Conservation (phyloP, 331 rosid genomes). For the Phaseolus coccineus region DNA sequence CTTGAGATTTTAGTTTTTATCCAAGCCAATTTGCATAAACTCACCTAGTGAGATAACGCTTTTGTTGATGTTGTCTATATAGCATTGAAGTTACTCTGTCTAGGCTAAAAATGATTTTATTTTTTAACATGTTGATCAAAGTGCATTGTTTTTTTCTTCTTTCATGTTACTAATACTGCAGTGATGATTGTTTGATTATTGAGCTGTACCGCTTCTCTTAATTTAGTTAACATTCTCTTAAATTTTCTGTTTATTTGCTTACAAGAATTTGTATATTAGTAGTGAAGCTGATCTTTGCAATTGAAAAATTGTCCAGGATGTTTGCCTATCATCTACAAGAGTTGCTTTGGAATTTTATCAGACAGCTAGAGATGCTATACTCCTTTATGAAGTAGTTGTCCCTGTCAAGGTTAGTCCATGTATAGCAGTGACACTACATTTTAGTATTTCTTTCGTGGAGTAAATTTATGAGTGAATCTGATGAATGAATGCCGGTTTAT, state of each 20-base stretch:
- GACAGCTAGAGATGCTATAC: constrained; percentile 86
- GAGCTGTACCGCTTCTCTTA: background rate
- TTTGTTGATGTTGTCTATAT: background rate
- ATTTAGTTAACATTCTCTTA: constrained; percentile 5
- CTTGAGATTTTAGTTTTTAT: background rate
- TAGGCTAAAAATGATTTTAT: background rate
- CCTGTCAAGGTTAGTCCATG: constrained; percentile 89
- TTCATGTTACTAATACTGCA: background rate
- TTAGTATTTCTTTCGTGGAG: constrained; percentile 23
- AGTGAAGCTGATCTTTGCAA: constrained; percentile 38
- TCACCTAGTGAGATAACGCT: background rate
- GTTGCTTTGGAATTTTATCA: constrained; percentile 91
- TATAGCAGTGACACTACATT: constrained; percentile 26
- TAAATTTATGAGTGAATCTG: background rate
- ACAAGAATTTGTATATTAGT: constrained; percentile 7
- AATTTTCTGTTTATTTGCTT: constrained; percentile 18
- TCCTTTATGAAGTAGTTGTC: constrained; percentile 92
- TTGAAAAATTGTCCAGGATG: constrained; percentile 65
- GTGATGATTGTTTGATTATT: constrained; percentile 9
- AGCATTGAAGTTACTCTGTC: background rate
- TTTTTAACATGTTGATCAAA: background rate
- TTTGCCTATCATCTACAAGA: constrained; percentile 87
- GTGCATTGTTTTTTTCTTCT: background rate
- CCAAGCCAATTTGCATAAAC: background rate
- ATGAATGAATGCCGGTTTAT: constrained; percentile 2